These are phyloP conservation scores for Candida yuanshanica DNA, from an alignment of 805 yeast genomes.

Conservation along the genomic window DNA sequence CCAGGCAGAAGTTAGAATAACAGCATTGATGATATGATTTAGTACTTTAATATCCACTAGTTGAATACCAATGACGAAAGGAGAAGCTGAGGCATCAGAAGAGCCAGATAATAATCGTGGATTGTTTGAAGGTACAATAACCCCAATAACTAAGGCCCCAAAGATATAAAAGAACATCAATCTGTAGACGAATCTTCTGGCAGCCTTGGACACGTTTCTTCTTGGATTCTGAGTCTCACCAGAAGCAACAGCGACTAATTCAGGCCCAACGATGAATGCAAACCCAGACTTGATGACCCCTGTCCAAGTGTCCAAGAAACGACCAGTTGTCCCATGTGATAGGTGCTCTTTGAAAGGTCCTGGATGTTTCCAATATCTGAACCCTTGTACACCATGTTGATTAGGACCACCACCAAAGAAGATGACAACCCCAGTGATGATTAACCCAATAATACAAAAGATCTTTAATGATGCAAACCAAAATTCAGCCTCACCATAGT, in stretches of 20 bases:
- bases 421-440: slow-evolving; percentile 49
- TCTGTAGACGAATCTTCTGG: slow-evolving; percentile 49
- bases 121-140: slow-evolving; percentile 58
- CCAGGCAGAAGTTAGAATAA: slow-evolving; percentile 70
- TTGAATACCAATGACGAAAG: slow-evolving; percentile 78
- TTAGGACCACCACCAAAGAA: slow-evolving; percentile 65
- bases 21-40: slow-evolving; percentile 73
- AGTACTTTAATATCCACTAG: slow-evolving; percentile 59
- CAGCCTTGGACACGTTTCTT: slow-evolving; percentile 55
- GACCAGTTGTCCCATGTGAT: slow-evolving; percentile 50
- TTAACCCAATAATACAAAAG: slow-evolving; percentile 56
- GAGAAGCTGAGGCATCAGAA: slow-evolving; percentile 65
- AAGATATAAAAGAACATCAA: slow-evolving; percentile 53
- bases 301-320: slow-evolving; percentile 58
- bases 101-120: slow-evolving; percentile 42
- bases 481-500: slow-evolving; percentile 55
- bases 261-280: slow-evolving; percentile 60
- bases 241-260: slow-evolving; percentile 51
- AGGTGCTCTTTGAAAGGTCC: slow-evolving; percentile 49
- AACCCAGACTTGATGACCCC: slow-evolving; percentile 60
- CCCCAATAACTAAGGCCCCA: slow-evolving; percentile 65
- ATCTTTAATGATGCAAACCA: slow-evolving; percentile 61
- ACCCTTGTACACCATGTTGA: slow-evolving; percentile 48
- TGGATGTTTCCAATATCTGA: slow-evolving; percentile 60
- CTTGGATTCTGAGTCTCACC: slow-evolving; percentile 59